A percentile compares a stretch with the other conserved stretches of the same genome.
Evolutionary conservation across 306 rosid genomes (phyloP).

Genomic region (Pterocarpus macrocarpus): DNA sequence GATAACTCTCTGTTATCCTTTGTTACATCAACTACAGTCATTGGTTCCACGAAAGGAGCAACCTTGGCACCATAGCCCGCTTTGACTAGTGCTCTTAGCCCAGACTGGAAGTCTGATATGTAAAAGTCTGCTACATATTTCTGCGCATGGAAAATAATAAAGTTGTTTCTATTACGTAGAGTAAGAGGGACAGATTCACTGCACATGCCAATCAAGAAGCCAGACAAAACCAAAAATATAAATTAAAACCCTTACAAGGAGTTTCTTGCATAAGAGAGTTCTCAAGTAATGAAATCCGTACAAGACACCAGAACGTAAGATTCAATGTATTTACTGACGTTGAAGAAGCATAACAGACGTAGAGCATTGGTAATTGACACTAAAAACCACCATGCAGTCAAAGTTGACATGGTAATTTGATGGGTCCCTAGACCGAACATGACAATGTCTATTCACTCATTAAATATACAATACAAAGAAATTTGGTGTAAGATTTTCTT

Average conservation of each 20-base stretch:
- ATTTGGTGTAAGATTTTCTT: not conserved
- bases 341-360: slow-evolving; percentile 6
- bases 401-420: slow-evolving; percentile 26
- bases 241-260: not conserved
- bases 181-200: slow-evolving; percentile 13
- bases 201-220: slow-evolving; percentile 9
- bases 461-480: not conserved
- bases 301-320: not conserved
- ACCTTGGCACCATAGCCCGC: slow-evolving; percentile 96
- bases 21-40: slow-evolving; percentile 75
- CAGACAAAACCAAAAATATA: slow-evolving; percentile 1
- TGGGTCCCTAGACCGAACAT: slow-evolving; percentile 14
- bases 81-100: slow-evolving; percentile 95
- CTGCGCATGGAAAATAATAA: slow-evolving; percentile 61
- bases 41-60: slow-evolving; percentile 87
- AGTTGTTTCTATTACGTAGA: slow-evolving; percentile 11
- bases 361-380: not conserved
- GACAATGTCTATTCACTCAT: not conserved
- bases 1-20: slow-evolving; percentile 86
- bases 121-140: slow-evolving; percentile 89
- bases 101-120: slow-evolving; percentile 95
- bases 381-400: slow-evolving; percentile 18
- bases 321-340: slow-evolving; percentile 12
- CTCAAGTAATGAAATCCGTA: not conserved
- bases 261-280: slow-evolving; percentile 2